phyloP scores from a whole-genome alignment of 805 yeast species.

The Kodamaea neixiangensis region DNA sequence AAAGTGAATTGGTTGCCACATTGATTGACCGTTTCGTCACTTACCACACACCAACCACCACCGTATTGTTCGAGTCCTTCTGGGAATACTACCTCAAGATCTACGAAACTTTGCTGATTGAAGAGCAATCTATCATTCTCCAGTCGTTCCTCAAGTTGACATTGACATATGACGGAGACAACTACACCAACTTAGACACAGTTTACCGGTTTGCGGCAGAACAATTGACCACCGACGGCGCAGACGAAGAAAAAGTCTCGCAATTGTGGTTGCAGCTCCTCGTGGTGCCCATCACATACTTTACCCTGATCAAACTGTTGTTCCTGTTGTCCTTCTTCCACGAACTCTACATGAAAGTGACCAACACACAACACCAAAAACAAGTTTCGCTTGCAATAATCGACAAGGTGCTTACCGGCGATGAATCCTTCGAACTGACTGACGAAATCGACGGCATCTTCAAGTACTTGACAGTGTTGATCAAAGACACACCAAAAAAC shows the following conservation, averaged over 20 bases:
- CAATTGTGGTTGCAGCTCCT: conserved; percentile 49
- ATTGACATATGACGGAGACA: conserved; percentile 64
- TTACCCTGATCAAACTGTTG: conserved; percentile 40
- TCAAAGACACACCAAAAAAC: conserved; percentile 37
- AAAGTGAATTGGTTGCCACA: conserved; percentile 64
- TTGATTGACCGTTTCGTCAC: conserved; percentile 71
- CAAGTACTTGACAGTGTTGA: conserved; percentile 56
- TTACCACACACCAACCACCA: conserved; percentile 27
- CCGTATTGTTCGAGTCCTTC: conserved; percentile 57
- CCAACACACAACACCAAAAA: conserved; percentile 53
- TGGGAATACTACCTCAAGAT: conserved; percentile 64
- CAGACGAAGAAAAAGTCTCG: conserved; percentile 1
- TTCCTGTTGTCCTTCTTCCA: conserved; percentile 51
- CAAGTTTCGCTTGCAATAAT: conserved; percentile 62
- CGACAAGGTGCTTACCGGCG: conserved; percentile 50
- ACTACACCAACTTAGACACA: conserved; percentile 58
- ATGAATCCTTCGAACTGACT: conserved; percentile 30
- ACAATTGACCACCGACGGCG: conserved; percentile 25
- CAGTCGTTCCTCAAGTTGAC: conserved; percentile 67
- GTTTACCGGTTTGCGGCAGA: conserved; percentile 59
- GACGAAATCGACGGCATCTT: conserved; percentile 63
- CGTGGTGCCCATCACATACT: conserved; percentile 50
- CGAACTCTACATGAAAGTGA: conserved; percentile 52
- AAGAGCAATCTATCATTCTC: conserved; percentile 63
- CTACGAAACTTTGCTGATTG: conserved; percentile 60